Base-by-base conservation (phyloP, 2,329 filamentous ascomycete species). In the Pseudogymnoascus sp. region DNA sequence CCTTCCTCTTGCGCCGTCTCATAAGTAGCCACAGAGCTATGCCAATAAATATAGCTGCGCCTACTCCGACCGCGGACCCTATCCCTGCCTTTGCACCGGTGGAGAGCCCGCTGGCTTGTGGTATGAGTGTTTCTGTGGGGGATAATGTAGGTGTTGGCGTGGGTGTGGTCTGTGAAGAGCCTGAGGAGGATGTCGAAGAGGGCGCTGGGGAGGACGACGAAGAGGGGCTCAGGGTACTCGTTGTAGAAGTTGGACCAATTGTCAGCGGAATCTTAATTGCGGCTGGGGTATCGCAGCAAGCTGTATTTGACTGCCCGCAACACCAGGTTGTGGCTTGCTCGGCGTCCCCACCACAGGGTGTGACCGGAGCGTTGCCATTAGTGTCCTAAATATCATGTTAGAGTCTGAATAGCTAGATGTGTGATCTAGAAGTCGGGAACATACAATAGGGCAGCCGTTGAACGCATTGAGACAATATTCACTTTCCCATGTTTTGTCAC, bases 71-170 rank as follows among this genome's bases (percentile, higher is more conserved):
- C 40, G 18, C 40, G 5, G 40, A 45, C 18, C 63, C 63, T 26
- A 64, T 62, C 7, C 63, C 59, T 18, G 59, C 59, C 60, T 62
- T 64, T 21, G 63, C 63, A 4, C 36, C 63, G 8, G n/a, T 47
- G 21, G 63, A 64, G n/a, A 64, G 63, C 21, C 16, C 45, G 47
- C 40, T 45, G 8, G 40, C 16, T 45, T 45, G 40, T 45, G 18
- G 16, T 23, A 23, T 23, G 18, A 18, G 18, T 14, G 40, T 21
- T 45, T 45, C 40, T 21, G 11, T 45, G 10, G 40, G 18, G 16
- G 18, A 14, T 18, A 14, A 45, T 45, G 8, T 23, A 45, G 18
- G 5, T 45, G 40, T 45, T 45, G 18, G 23, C 40, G 40, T 12
- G 10, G 40, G 11, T 45, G 40, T 45, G 18, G 18, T 45, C 11